phyloP scores from a whole-genome alignment of 1,284 basidiomycete species.

The Malassezia equina region DNA sequence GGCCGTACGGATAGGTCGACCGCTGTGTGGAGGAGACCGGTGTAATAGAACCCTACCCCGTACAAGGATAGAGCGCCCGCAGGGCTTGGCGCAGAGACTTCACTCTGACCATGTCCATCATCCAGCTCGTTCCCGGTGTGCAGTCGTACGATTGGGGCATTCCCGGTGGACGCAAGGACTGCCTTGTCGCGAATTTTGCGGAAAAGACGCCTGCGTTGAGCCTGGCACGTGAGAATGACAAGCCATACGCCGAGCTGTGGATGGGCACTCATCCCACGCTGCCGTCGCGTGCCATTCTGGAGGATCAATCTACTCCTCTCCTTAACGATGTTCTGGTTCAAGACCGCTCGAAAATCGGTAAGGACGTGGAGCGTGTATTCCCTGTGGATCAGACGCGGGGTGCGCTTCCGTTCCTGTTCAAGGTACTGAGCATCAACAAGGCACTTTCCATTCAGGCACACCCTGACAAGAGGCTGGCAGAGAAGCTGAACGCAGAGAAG shows the following conservation, averaged over 20 bases:
- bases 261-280: conserved; percentile 93
- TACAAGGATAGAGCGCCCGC: no score
- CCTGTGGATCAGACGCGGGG: conserved; percentile 17
- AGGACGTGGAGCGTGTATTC: conserved; percentile 19
- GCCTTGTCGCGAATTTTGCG: conserved; percentile 35
- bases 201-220: conserved; percentile 22
- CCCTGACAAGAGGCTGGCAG: conserved; percentile 80
- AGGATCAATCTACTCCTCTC: neutral
- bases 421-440: conserved; percentile 69
- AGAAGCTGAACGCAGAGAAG: conserved; percentile 62
- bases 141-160: conserved; percentile 48
- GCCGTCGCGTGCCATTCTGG: conserved; percentile 58
- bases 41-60: neutral
- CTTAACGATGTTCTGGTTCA: conserved; percentile 23
- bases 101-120: conserved; percentile 13
- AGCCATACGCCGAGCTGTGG: conserved; percentile 56
- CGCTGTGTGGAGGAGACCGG: conserved; percentile 1
- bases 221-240: conserved; percentile 20
- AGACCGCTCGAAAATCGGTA: conserved; percentile 29
- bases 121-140: conserved; percentile 39
- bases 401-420: conserved; percentile 43
- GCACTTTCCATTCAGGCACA: conserved; percentile 95
- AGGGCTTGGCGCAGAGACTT: neutral
- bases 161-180: conserved; percentile 15
- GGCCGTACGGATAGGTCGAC: neutral